Conservation (phyloP, 768 basidiomycete genomes). For the Mycena sanguinolenta region DNA sequence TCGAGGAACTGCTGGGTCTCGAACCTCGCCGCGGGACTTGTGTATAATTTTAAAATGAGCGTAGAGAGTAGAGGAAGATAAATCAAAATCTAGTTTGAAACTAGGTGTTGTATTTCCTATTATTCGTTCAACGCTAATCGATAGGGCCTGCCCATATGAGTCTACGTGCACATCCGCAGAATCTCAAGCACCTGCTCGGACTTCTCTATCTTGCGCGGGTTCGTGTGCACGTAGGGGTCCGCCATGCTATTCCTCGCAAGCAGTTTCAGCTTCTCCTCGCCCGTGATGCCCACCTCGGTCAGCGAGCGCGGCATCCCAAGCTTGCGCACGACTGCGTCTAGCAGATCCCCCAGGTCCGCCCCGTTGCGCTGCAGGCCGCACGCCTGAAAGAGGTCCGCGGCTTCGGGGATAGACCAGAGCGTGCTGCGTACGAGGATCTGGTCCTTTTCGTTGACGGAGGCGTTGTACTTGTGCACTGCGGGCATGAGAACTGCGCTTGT, state of each 20-base stretch:
- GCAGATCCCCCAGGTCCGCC: slow-evolving; percentile 6
- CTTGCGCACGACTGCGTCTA: slow-evolving; percentile 9
- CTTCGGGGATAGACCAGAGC: no score
- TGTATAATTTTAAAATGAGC: no score
- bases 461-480: slow-evolving; percentile 7
- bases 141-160: slow-evolving; percentile 8
- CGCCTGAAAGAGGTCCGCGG: slow-evolving; percentile 11
- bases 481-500: slow-evolving; percentile 11
- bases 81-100: no score
- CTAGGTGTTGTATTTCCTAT: slow-evolving; percentile 7
- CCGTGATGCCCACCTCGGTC: no score
- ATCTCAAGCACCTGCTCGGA: slow-evolving; percentile 11
- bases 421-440: no score
- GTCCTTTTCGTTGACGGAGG: no score
- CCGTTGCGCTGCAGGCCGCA: slow-evolving; percentile 9
- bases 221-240: no score
- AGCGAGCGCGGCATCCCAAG: slow-evolving; percentile 8
- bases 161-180: slow-evolving; percentile 12
- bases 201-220: slow-evolving; percentile 11
- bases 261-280: no score
- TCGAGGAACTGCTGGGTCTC: no score
- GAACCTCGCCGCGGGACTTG: no score
- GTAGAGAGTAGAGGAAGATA: no score
- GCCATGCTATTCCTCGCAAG: no score
- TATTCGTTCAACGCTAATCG: slow-evolving; percentile 8